These are phyloP conservation scores for Lolium multiflorum DNA, from an alignment of 176 grass and related monocot genomes.

Conservation along the genomic window DNA sequence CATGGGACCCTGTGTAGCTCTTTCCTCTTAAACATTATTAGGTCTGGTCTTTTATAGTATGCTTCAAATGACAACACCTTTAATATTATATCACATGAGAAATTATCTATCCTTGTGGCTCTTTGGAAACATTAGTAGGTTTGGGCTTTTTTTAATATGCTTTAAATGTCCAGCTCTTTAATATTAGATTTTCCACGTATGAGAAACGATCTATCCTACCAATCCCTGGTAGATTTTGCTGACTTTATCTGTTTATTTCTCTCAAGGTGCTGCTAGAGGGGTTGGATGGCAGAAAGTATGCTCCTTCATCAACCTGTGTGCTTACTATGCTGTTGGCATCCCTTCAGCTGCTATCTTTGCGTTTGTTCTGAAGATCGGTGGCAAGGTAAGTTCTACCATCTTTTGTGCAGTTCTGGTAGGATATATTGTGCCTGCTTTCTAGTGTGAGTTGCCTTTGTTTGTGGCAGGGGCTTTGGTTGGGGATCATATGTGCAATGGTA, in stretches of 20 bases:
- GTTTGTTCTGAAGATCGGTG: conserved; percentile 81
- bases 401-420: conserved; percentile 25
- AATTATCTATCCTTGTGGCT: neutral
- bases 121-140: neutral
- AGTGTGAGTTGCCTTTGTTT: neutral
- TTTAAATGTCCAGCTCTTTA: neutral
- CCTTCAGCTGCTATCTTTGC: conserved; percentile 77
- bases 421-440: neutral
- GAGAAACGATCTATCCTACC: neutral
- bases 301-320: conserved; percentile 79
- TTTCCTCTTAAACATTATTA: neutral
- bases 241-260: conserved; percentile 16
- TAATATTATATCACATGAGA: neutral
- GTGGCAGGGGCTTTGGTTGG: conserved; percentile 84
- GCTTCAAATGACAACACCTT: neutral
- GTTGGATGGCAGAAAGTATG: conserved; percentile 90
- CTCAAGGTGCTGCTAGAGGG: conserved; percentile 83
- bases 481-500: conserved; percentile 82
- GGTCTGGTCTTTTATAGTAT: neutral
- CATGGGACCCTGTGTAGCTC: neutral
- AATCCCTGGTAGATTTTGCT: neutral
- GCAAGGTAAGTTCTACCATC: conserved; percentile 48
- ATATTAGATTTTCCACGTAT: neutral
- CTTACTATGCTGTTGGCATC: conserved; percentile 83
- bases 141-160: neutral